Base-by-base conservation (phyloP, 169 alveolate species). In the Eimeria zaria region DNA sequence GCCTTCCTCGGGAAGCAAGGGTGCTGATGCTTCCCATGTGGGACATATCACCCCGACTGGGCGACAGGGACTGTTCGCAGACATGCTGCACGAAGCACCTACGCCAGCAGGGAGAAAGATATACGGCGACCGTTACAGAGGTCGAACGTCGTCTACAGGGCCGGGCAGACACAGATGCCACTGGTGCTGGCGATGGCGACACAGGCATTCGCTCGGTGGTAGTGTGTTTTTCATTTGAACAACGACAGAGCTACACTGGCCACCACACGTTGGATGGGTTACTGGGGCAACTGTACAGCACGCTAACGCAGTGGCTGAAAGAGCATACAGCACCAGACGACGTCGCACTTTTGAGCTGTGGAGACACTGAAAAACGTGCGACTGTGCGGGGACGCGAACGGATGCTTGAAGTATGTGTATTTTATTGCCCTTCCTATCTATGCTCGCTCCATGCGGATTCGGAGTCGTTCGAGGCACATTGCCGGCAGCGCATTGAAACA, bases 1-100 rank as follows among this genome's bases (percentile, higher is more conserved):
- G 30, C 64, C 94, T 87, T 20, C 94, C 83, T 8, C 27, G 69
- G 14, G 41, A 48, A 6, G 94, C 94, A 64, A 87, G 74, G 94
- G 83, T 87, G 22, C 24, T 87, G 84, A 30, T 60, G 83, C 83
- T 87, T 55, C 94, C 94, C 44, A 30, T 87, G 83, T 60, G 81
- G 64, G 94, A 60, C 53, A 62, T 64, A 62, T 46, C 94, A 12
- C 60, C 55, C 62, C 44, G 62, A 51, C n/a, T 27, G 64, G 69
- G 81, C 7, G 81, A 53, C 16, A 84, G 55, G n/a, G 76, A 5
- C 2, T 84, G 64, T 55, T 55, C 78, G 18, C 88, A 51, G 39
- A 9, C 67, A 12, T 46, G 88, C 88, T 36, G 55, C 22, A 20
- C 74, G 18, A 6, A 39, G 53, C 76, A 84, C 27, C 1, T 58